Conservation (phyloP, 768 basidiomycete species). For the Sutorius australiensis region DNA sequence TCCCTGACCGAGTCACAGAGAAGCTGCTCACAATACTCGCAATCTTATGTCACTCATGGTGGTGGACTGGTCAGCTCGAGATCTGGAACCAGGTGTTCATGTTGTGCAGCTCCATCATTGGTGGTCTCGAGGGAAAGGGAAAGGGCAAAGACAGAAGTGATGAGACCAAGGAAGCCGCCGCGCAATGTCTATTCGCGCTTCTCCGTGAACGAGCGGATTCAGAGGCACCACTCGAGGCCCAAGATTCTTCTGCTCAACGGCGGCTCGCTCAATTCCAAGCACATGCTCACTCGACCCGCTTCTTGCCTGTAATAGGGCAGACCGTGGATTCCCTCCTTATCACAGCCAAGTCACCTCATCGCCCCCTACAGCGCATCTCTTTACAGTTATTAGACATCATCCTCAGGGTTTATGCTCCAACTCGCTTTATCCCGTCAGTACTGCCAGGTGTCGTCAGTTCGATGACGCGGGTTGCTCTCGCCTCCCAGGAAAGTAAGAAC, state of each 20-base stretch:
- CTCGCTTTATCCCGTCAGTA: slow-evolving; percentile 60
- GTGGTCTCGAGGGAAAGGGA: slow-evolving; percentile 63
- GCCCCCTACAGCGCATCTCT: slow-evolving; percentile 60
- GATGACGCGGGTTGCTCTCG: slow-evolving; percentile 69
- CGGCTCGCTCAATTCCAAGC: slow-evolving; percentile 39
- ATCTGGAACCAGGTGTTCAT: slow-evolving; percentile 87
- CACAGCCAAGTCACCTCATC: slow-evolving; percentile 51
- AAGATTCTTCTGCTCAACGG: slow-evolving; percentile 9
- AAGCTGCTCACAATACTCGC: slow-evolving; percentile 57
- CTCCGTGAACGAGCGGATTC: slow-evolving; percentile 48
- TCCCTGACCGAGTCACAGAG: slow-evolving; percentile 81
- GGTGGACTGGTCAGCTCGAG: slow-evolving; percentile 72
- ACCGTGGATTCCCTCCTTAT: slow-evolving; percentile 71
- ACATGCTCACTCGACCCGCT: slow-evolving; percentile 42
- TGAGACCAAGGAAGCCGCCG: slow-evolving; percentile 77
- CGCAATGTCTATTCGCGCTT: slow-evolving; percentile 59
- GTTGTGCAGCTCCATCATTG: slow-evolving; percentile 62
- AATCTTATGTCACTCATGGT: slow-evolving; percentile 69
- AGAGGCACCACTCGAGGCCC: slow-evolving; percentile 35
- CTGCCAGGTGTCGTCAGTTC: slow-evolving; percentile 81
- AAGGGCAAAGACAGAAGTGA: slow-evolving; percentile 69
- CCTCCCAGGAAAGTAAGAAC: slow-evolving; percentile 47
- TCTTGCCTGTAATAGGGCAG: slow-evolving; percentile 79
- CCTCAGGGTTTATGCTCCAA: slow-evolving; percentile 44
- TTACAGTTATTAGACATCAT: slow-evolving; percentile 56